Base-by-base conservation (phyloP, 2,329 filamentous ascomycete species). In the Fusarium abutilonis region DNA sequence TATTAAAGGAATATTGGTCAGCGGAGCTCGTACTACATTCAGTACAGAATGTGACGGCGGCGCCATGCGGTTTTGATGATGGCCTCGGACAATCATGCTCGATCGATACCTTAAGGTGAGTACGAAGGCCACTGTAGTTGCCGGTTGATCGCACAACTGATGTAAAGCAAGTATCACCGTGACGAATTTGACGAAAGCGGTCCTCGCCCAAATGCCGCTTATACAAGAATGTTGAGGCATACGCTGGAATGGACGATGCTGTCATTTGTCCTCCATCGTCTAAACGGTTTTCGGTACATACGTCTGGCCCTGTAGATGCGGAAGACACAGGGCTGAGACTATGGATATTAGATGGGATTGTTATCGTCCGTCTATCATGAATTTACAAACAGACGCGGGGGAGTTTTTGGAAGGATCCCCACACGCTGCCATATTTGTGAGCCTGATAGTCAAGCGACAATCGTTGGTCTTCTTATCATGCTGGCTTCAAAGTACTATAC, bases 161-260 rank as follows among this genome's bases (percentile, higher is more conserved):
- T 47, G 45, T 21, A 48, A 45, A 35, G 47, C 42, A 51, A 39
- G 38, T 21, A 44, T 19, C 34, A 26, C 15, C 23, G 28, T 40
- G 42, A 35, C 31, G 35, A 56, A 23, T 41, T 34, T 34, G 46
- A 54, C 48, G 48, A 39, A 41, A 49, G 17, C 19, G 48, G 53
- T 48, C 32, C 45, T 44, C 56, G 40, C 19, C 40, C 23, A 40
- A 34, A 58, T 39, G 31, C 59, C 39, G 44, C 41, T 35, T 49
- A 31, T 19, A 15, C 14, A 47, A 49, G 56, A 64, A 48, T 54
- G 58, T 51, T 35, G 44, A 58, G 23, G 9, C 26, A 19, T 21
- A 7, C 41, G 19, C 38, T 63, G 57, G 52, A 64, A 65, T 63
- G 61, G 14, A 13, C 38, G 19, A 58, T 55, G 57, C 38, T 48